phyloP scores from a whole-genome alignment of 345 rosid genomes.

The Sonneratia caseolaris region DNA sequence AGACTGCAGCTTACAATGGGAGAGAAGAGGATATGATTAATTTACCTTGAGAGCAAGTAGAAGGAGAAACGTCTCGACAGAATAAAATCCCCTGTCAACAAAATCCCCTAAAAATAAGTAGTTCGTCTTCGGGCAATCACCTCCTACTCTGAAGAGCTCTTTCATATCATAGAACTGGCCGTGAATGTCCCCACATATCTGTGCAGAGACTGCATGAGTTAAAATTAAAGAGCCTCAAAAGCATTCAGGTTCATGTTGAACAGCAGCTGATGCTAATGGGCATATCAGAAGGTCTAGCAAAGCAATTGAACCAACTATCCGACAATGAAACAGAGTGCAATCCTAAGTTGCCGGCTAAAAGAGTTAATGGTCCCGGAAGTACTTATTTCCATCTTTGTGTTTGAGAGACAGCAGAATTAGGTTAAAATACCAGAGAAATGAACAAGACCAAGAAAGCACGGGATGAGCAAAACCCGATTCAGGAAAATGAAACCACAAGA shows the following conservation, averaged over 20 bases:
- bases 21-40: constrained; percentile 2
- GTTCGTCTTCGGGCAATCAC: constrained; percentile 94
- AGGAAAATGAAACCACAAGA: background rate
- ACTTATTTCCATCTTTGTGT: background rate
- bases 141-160: constrained; percentile 94
- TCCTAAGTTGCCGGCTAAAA: background rate
- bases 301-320: background rate
- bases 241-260: background rate
- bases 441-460: background rate
- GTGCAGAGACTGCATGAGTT: constrained; percentile 5
- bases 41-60: constrained; percentile 88
- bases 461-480: background rate
- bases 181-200: constrained; percentile 98
- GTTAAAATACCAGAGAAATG: background rate
- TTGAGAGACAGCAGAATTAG: background rate
- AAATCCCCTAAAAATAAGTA: constrained; percentile 97
- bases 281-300: background rate
- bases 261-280: background rate
- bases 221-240: background rate
- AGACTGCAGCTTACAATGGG: background rate
- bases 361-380: background rate
- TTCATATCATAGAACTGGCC: constrained; percentile 98
- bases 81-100: constrained; percentile 94
- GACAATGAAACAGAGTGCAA: too few species aligned
- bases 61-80: constrained; percentile 94